phyloP scores from a whole-genome alignment of 768 basidiomycete species.

The Boletus edulis region DNA sequence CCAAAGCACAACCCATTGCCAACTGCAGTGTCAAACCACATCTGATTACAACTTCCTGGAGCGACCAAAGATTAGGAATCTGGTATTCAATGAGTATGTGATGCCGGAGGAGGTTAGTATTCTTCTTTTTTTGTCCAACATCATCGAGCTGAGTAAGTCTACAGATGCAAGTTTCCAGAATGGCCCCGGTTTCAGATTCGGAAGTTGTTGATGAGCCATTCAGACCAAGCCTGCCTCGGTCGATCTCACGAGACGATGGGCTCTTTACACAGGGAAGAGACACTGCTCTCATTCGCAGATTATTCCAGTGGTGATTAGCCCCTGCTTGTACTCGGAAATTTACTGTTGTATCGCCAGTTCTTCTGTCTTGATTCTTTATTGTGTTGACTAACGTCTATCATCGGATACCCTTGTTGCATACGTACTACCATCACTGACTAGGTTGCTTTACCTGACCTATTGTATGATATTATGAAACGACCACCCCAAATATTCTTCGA shows the following conservation, averaged over 20 bases:
- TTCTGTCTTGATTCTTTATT: conserved; percentile 27
- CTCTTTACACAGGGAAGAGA: conserved; percentile 37
- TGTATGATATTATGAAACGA: conserved; percentile 24
- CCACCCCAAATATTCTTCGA: neutral
- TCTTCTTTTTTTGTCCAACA: neutral
- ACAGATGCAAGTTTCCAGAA: conserved; percentile 67
- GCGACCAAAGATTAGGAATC: conserved; percentile 48
- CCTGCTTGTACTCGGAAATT: conserved; percentile 20
- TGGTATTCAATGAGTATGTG: conserved; percentile 54
- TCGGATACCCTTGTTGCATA: conserved; percentile 37
- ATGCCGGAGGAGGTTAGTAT: conserved; percentile 68
- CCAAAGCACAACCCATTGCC: conserved; percentile 72
- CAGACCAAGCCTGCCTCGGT: conserved; percentile 30
- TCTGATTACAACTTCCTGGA: conserved; percentile 65
- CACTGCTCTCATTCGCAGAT: conserved; percentile 45
- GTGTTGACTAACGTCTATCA: conserved; percentile 26
- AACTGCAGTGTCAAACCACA: conserved; percentile 62
- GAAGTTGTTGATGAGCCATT: conserved; percentile 43
- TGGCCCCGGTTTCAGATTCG: conserved; percentile 48
- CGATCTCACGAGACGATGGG: conserved; percentile 31
- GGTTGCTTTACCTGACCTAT: conserved; percentile 23
- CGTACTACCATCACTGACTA: conserved; percentile 32
- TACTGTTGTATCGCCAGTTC: conserved; percentile 28
- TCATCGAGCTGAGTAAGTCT: conserved; percentile 1
- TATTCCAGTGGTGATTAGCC: conserved; percentile 43